Percentiles rank a stretch among this genome's conserved stretches.
These are phyloP conservation scores for Phaeophleospora eucalypticola DNA, from an alignment of 2,329 filamentous ascomycete species.

Conservation along the genomic window DNA sequence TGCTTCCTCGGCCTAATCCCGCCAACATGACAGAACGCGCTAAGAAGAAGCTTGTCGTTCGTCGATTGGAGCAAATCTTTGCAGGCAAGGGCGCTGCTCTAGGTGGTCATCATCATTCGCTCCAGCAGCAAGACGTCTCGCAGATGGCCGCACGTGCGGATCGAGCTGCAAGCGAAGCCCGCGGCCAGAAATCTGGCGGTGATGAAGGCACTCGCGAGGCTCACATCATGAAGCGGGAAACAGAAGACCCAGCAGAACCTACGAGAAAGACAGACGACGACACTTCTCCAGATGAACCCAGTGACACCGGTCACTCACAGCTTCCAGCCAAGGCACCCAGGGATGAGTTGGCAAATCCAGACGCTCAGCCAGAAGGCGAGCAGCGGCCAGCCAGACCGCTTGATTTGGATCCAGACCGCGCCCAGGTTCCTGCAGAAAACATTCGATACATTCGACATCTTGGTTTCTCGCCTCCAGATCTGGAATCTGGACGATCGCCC, in stretches of 20 bases:
- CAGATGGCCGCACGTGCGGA: conserved; percentile 50
- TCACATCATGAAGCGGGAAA: conserved; percentile 37
- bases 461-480: conserved; percentile 60
- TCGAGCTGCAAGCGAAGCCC: conserved; percentile 38
- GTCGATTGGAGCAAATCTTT: conserved; percentile 74
- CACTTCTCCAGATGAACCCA: conserved; percentile 4
- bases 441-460: conserved; percentile 75
- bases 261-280: conserved; percentile 3
- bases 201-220: conserved; percentile 46
- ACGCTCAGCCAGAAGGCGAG: conserved; percentile 38
- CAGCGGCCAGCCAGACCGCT: conserved; percentile 73
- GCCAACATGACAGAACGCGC: conserved; percentile 64
- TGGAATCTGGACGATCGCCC: conserved; percentile 48
- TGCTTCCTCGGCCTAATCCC: conserved; percentile 55
- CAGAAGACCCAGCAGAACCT: conserved; percentile 22
- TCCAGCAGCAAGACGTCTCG: conserved; percentile 57
- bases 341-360: neutral
- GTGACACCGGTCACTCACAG: neutral
- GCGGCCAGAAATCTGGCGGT: conserved; percentile 30
- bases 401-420: conserved; percentile 74
- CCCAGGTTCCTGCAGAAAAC: conserved; percentile 71
- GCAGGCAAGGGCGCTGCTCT: conserved; percentile 59
- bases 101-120: conserved; percentile 45
- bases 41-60: conserved; percentile 72
- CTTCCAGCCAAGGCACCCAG: neutral